These are phyloP conservation scores for Agaricus sinodeliciosus DNA, from an alignment of 768 basidiomycete species.

Conservation along the genomic window DNA sequence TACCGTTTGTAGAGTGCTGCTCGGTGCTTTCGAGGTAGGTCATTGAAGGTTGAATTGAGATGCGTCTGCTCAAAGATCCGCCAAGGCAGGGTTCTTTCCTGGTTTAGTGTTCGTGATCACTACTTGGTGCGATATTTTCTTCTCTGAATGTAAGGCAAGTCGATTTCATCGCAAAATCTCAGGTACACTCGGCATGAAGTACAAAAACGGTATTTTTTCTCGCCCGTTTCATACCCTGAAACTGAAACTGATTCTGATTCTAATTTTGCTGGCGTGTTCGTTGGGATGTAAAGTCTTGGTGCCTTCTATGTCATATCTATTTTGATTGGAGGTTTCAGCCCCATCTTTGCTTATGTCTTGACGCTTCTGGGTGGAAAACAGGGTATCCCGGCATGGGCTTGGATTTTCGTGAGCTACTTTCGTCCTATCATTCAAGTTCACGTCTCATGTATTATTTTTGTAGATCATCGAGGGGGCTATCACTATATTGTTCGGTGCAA, in stretches of 20 bases:
- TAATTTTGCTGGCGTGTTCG: not conserved
- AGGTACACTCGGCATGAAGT: slow-evolving; percentile 50
- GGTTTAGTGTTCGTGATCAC: slow-evolving; percentile 42
- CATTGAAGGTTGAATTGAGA: not conserved
- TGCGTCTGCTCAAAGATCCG: not conserved
- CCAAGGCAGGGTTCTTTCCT: slow-evolving; percentile 44
- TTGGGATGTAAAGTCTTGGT: slow-evolving; percentile 30
- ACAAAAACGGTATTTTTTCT: slow-evolving; percentile 33
- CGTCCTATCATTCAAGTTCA: not conserved
- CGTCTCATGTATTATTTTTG: not conserved
- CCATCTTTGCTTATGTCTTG: slow-evolving; percentile 38
- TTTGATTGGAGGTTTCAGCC: slow-evolving; percentile 39
- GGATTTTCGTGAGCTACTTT: slow-evolving; percentile 39
- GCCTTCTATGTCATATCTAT: slow-evolving; percentile 39
- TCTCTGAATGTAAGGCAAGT: not conserved
- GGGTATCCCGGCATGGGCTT: slow-evolving; percentile 42
- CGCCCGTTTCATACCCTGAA: not conserved
- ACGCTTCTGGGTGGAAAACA: slow-evolving; percentile 33
- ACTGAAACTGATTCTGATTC: not conserved
- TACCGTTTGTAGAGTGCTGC: slow-evolving; percentile 30
- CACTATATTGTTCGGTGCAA: slow-evolving; percentile 36
- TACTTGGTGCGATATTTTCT: slow-evolving; percentile 30
- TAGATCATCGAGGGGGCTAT: slow-evolving; percentile 45
- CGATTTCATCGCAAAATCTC: not conserved
- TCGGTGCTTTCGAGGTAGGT: slow-evolving; percentile 37